Evolutionary conservation across 306 rosid species (phyloP).

Genomic region (Citrullus mucosospermus): DNA sequence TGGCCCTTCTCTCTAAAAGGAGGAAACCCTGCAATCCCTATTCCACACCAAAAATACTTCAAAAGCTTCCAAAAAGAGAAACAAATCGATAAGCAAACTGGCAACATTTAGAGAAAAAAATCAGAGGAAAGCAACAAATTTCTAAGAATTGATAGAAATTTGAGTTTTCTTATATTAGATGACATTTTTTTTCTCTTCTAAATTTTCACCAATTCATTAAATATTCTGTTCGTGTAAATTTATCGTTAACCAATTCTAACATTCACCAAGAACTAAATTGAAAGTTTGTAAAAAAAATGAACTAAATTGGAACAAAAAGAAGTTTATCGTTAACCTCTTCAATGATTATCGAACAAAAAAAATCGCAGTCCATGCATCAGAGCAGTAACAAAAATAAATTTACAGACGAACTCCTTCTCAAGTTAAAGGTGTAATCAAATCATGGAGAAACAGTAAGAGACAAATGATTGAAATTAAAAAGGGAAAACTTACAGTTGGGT

Average conservation of each 20-base stretch:
- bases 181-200: background rate
- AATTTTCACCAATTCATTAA: background rate
- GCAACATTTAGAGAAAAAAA: background rate
- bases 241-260: background rate
- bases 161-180: background rate
- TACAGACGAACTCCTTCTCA: background rate
- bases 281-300: background rate
- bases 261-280: background rate
- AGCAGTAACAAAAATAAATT: background rate
- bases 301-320: background rate
- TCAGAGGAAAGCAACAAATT: background rate
- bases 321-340: background rate
- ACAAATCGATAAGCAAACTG: background rate
- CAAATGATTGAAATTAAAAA: background rate
- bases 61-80: background rate
- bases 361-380: background rate
- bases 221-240: background rate
- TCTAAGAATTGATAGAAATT: background rate
- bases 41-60: background rate
- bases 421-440: background rate
- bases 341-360: background rate
- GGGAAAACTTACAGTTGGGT: conserved; percentile 51
- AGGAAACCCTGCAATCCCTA: background rate
- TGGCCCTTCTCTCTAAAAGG: background rate
- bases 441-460: background rate